Evolutionary conservation across 2,329 filamentous ascomycete species (phyloP).

Genomic region (Fusarium piperis): DNA sequence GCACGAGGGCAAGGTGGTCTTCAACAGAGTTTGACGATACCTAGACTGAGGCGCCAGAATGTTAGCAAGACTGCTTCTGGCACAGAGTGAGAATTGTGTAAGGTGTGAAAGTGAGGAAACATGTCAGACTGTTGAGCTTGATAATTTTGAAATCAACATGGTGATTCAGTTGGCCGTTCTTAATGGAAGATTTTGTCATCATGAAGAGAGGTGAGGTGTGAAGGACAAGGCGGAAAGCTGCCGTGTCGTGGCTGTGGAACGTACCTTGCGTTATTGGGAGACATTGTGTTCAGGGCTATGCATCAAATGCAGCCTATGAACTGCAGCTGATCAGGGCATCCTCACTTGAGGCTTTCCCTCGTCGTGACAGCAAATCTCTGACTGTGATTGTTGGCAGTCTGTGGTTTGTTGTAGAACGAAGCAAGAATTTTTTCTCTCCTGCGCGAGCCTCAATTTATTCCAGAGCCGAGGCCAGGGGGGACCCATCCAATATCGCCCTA

Average conservation of each 20-base stretch:
- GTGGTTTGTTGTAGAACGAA: conserved; percentile 12
- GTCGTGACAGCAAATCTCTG: not conserved
- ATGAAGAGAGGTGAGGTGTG: conserved; percentile 42
- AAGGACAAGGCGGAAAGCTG: conserved; percentile 25
- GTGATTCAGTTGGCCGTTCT: conserved; percentile 73
- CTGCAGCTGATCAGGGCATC: conserved; percentile 5
- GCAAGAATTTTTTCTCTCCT: conserved; percentile 13
- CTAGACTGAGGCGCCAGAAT: conserved; percentile 25
- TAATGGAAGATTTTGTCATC: conserved; percentile 68
- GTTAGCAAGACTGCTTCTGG: conserved; percentile 37
- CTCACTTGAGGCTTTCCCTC: conserved; percentile 2
- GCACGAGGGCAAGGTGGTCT: conserved; percentile 22
- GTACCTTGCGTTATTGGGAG: conserved; percentile 31
- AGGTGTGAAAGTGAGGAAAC: conserved; percentile 10
- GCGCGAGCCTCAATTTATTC: conserved; percentile 28
- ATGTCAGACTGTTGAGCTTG: conserved; percentile 74
- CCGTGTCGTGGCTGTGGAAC: conserved; percentile 23
- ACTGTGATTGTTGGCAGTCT: conserved; percentile 1
- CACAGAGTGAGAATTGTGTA: not conserved
- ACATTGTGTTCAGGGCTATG: not conserved
- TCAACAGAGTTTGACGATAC: conserved; percentile 14
- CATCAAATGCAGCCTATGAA: not conserved
- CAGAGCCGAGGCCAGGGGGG: not conserved
- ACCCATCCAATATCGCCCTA: conserved; percentile 38
- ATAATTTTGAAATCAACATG: conserved; percentile 67